Base-by-base conservation (phyloP, 1,284 basidiomycete species). In the Puccinia novopanici region DNA sequence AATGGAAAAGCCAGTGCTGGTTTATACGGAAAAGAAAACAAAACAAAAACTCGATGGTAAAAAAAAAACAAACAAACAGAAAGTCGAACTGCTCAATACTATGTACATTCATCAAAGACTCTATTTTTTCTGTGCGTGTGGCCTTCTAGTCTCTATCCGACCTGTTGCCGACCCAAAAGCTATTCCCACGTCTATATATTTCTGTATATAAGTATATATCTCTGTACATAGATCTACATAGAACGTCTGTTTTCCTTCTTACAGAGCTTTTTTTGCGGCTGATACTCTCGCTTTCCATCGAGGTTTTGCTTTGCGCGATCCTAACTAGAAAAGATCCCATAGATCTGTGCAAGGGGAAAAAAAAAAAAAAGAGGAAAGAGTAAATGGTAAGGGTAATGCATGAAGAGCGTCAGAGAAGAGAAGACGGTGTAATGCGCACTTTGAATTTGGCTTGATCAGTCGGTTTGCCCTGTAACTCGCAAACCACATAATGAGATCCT, bases 401-500 rank as follows among this genome's bases (percentile, higher is more conserved):
- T 27, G 27, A 4, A 34, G 37, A 59, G 17, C 19, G 17, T 37
- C 17, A 55, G 24, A 27, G n/a, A 67, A 27, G 50, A 1, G 34
- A 27, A 55, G 19, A 22, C 42, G 45, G 27, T n/a, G n/a, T n/a
- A n/a, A 70, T 45, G 12, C 70, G 24, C 19, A 81, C 76, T 54
- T 81, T 81, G 30, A 81, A 81, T 71, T 76, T 76, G 22, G 73
- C 57, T 40, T 57, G 27, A 27, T 81, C 70, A 22, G 22, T 37
- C 2, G 77, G 52, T 4, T 45, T 73, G 24, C 50, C 54, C 63
- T 81, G 80, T 72, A 95, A 86, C 84, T 90, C 86, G 84, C 93
- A 95, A 85, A 95, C 93, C 79, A 95, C 91, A 84, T 89, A 95
- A 85, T 96, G 94, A 70, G 91, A 90, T 6, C 94, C 94, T 40